Percentiles rank a stretch among this genome's conserved stretches.
phyloP scores from a whole-genome alignment of 2,329 filamentous ascomycete genomes.

The Botrytis sinoallii region DNA sequence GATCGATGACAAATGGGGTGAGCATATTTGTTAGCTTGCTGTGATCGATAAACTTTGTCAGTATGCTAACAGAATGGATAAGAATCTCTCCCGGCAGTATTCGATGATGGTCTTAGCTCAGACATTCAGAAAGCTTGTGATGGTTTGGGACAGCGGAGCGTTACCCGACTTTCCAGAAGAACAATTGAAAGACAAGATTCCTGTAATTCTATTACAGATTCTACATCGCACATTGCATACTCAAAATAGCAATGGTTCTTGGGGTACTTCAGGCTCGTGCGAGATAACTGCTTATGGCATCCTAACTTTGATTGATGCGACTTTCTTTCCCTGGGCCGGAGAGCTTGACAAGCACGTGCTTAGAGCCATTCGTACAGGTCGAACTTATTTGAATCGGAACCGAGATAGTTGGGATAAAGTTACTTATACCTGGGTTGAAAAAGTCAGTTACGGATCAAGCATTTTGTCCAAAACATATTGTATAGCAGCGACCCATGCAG shows the following conservation, averaged over 20 bases:
- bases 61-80: neutral
- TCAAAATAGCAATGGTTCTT: neutral
- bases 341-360: neutral
- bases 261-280: neutral
- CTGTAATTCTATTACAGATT: neutral
- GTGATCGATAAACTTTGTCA: neutral
- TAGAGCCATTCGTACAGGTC: neutral
- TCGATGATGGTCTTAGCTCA: neutral
- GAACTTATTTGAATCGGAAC: neutral
- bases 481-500: neutral
- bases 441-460: constrained; percentile 2
- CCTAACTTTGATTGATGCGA: neutral
- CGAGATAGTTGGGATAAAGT: neutral
- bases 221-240: neutral
- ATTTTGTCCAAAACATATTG: neutral
- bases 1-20: constrained; percentile 10
- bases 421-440: constrained; percentile 4
- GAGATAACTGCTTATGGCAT: constrained; percentile 1
- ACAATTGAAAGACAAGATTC: neutral
- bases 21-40: neutral
- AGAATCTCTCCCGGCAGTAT: constrained; percentile 5
- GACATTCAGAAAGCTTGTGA: neutral
- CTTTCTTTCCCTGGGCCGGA: neutral
- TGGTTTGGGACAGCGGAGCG: neutral
- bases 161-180: neutral